These are phyloP conservation scores for Cystofilobasidium macerans DNA, from an alignment of 768 basidiomycete species.

Conservation along the genomic window DNA sequence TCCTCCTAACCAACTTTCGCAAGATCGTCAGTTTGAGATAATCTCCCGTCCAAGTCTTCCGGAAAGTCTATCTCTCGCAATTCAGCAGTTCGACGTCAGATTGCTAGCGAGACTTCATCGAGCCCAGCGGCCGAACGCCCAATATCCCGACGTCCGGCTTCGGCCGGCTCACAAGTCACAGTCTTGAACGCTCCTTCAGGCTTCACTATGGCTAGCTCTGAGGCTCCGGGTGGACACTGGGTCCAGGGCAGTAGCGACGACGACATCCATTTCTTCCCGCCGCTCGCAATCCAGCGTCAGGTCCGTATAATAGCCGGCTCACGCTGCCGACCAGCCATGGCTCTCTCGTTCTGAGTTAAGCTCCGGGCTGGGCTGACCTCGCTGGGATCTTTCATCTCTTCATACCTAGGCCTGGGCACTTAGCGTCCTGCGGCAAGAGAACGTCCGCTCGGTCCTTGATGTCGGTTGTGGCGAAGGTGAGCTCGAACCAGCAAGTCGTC, in stretches of 20 bases:
- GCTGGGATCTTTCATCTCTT: neutral
- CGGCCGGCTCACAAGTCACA: no score
- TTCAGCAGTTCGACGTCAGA: no score
- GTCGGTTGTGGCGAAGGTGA: slow-evolving; percentile 38
- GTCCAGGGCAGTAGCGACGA: neutral
- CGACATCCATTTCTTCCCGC: slow-evolving; percentile 18
- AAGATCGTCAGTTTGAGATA: no score
- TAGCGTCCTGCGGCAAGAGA: slow-evolving; percentile 33
- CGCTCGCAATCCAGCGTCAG: slow-evolving; percentile 13
- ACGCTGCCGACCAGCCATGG: neutral
- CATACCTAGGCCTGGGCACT: slow-evolving; percentile 35
- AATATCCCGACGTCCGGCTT: no score
- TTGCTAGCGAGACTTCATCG: no score
- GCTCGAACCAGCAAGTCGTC: neutral
- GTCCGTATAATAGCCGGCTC: neutral
- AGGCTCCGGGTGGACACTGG: slow-evolving; percentile 4
- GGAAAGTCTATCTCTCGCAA: no score
- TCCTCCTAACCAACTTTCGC: no score
- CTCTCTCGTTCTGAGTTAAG: no score
- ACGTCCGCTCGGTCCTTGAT: slow-evolving; percentile 36
- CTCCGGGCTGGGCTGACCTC: neutral
- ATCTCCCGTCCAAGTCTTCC: no score
- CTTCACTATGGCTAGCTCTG: neutral
- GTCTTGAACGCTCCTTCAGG: neutral
- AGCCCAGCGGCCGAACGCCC: no score